Conservation (phyloP, 257 asterid species). For the Scutellaria baicalensis region DNA sequence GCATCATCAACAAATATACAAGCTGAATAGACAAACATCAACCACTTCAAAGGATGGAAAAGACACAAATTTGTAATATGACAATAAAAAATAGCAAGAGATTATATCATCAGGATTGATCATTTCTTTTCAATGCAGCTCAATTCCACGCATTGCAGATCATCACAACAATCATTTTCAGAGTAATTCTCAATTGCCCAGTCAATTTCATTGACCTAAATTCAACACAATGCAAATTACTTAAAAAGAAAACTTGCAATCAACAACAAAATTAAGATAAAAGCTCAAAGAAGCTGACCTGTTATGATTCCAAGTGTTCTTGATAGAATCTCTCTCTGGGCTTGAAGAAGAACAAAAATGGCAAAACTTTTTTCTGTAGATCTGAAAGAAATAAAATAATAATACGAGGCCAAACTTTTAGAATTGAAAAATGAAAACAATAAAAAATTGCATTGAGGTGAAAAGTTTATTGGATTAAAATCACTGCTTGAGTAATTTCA, state of each 20-base stretch:
- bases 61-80: too few relatives aligned
- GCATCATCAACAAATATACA: not conserved
- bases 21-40: too few relatives aligned
- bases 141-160: too few relatives aligned
- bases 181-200: too few relatives aligned
- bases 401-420: slow-evolving; percentile 11
- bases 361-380: slow-evolving; percentile 31
- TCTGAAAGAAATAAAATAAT: slow-evolving; percentile 30
- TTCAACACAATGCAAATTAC: not conserved
- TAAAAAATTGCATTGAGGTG: slow-evolving; percentile 23
- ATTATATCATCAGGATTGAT: slow-evolving; percentile 2
- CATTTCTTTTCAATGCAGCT: not conserved
- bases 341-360: slow-evolving; percentile 12
- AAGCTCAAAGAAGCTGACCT: slow-evolving; percentile 21
- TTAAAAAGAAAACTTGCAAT: not conserved
- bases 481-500: not conserved
- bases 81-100: not conserved
- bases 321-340: not conserved
- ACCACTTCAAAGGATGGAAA: too few relatives aligned
- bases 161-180: too few relatives aligned
- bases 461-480: slow-evolving; percentile 8
- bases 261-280: not conserved
- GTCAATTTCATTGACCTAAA: not conserved
- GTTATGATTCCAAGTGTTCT: not conserved
- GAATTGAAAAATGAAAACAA: not conserved